Base-by-base conservation (phyloP, 2,329 filamentous ascomycete species). In the Microcera coccophila region DNA sequence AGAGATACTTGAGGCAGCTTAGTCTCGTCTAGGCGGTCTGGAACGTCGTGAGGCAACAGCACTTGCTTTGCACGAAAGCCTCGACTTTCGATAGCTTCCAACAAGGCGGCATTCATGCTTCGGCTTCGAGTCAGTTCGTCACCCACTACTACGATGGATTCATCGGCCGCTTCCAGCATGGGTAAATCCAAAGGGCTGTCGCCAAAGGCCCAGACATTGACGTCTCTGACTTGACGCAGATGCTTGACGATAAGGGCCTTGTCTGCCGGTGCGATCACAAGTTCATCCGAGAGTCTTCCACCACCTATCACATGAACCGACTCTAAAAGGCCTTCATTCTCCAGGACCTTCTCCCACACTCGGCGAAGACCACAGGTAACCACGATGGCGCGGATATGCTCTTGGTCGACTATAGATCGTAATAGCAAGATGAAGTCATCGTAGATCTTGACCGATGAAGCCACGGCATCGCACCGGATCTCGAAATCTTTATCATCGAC, bases 181-280 rank as follows among this genome's bases (percentile, higher is more conserved):
- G 63, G 59, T 15, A 84, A 29, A 49, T 84, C 81, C 5, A 82
- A 46, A 0, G 67, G 67, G 49, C 79, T 79, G 50, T 83, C 79
- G n/a, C 80, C 79, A 50, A 84, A 79, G 0, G 76, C 80, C 57
- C 65, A 73, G 15, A 82, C 73, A 70, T 34, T 78, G 68, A 68
- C 34, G 0, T 60, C 3, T 31, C 70, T 48, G 0, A 15, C 15
- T 0, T 63, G 19, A 39, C 60, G 62, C 16, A 82, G 55, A 3
- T 55, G 62, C 2, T 39, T 38, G 1, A 80, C 74, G 18, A 82
- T 32, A 1, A 52, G 53, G 2, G 62, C 70, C 56, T 84, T 85
- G 16, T 75, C 60, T 0, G 46, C 50, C 5, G 71, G 62, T 1
- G 73, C 79, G 19, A 85, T 65, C 11, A 83, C 68, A 19, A 72